Conservation (phyloP, 768 basidiomycete species). For the Lactifluus piperatus region DNA sequence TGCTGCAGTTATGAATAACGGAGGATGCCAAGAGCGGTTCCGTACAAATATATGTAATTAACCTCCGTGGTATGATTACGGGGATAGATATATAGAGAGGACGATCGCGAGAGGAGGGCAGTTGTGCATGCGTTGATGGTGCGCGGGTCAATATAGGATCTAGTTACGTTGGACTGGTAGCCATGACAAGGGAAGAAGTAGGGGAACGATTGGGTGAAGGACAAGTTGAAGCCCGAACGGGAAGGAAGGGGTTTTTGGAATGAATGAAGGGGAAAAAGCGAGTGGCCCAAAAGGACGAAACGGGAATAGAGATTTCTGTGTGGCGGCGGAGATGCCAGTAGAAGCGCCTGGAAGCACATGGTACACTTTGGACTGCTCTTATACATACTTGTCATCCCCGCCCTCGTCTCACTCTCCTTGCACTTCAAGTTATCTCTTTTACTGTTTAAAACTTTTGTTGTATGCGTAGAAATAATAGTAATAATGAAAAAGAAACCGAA, state of each 20-base stretch:
- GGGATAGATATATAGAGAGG: background rate
- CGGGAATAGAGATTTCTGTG: constrained; percentile 1
- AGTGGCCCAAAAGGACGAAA: background rate
- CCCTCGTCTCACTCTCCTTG: constrained; percentile 10
- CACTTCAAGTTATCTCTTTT: background rate
- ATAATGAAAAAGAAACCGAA: too few relatives aligned
- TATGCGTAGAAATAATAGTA: too few relatives aligned
- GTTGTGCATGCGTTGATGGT: too few relatives aligned
- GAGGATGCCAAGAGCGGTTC: too few relatives aligned
- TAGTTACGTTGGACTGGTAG: background rate
- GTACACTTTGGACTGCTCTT: constrained; percentile 3
- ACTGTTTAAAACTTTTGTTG: too few relatives aligned
- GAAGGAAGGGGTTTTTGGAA: too few relatives aligned
- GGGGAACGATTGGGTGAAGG: background rate
- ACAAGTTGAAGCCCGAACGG: too few relatives aligned
- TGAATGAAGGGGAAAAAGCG: background rate
- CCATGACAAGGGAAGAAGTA: background rate
- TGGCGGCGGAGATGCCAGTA: background rate
- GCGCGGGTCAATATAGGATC: background rate
- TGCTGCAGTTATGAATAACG: too few relatives aligned
- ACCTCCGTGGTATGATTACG: too few relatives aligned
- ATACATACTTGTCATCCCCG: constrained; percentile 20
- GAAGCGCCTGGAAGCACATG: constrained; percentile 21
- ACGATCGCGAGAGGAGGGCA: background rate
- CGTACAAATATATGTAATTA: constrained; percentile 16